Conservation (phyloP, 768 basidiomycete species). For the Phallus indusiatus region DNA sequence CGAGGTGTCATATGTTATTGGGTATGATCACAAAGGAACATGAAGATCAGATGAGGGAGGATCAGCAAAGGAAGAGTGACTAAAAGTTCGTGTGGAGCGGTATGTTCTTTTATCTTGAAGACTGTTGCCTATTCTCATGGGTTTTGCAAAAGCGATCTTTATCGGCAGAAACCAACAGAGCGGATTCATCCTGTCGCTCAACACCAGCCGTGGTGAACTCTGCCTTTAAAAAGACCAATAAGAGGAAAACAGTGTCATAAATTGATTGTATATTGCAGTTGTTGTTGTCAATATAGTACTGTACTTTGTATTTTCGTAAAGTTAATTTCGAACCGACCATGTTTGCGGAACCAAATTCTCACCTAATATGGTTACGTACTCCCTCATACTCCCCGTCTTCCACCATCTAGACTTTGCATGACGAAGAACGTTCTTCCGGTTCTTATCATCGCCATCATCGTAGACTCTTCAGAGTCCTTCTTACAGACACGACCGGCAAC, state of each 20-base stretch:
- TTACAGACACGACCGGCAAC: slow-evolving; percentile 28
- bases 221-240: background rate
- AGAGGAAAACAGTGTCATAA: background rate
- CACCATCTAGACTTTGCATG: no score
- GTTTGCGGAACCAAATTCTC: no score
- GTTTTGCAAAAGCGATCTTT: slow-evolving; percentile 3
- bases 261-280: background rate
- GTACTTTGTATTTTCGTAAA: background rate
- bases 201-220: slow-evolving; percentile 18
- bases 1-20: slow-evolving; percentile 78
- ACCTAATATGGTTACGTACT: no score
- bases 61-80: slow-evolving; percentile 59
- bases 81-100: slow-evolving; percentile 28
- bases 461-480: slow-evolving; percentile 18
- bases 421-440: no score
- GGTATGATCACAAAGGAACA: slow-evolving; percentile 87
- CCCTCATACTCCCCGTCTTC: no score
- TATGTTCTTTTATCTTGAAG: background rate
- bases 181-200: slow-evolving; percentile 29
- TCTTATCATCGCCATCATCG: no score
- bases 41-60: slow-evolving; percentile 34
- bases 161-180: background rate
- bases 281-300: background rate
- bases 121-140: background rate
- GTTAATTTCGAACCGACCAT: no score